Evolutionary conservation across 768 basidiomycete genomes (phyloP), one percentile per base, ranked within the genome.

Genomic region (Omphalotus guepiniiformis): DNA sequence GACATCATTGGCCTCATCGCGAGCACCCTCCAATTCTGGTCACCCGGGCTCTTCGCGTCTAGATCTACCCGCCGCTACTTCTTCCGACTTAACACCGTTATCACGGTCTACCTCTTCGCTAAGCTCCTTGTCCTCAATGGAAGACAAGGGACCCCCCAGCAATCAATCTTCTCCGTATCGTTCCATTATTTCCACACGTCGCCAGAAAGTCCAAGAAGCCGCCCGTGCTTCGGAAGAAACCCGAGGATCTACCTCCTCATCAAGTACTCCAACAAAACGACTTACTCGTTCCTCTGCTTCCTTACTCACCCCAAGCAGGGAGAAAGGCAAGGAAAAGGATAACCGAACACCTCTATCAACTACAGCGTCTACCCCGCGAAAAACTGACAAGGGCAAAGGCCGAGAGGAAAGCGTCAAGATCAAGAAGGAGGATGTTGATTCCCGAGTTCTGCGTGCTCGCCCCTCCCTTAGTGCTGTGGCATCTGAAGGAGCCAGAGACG

Each of bases 131-230:
- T 71, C 75, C 23, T 70, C 72, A 16, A 49, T 61, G 15, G 58
- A 63, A 30, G 64, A 65, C 32, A 27, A 36, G 16, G 29, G 42
- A 25, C 53, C 53, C 28, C 48, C 60, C 58, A 22, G 60, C 73
- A 53, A 53, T 69, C n/a, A 59, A 60, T 39, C 64, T 49, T 63
- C 72, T 22, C 65, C 74, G 22, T 78, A 74, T 55, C 76, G 72
- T 39, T 77, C 82, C 13, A 77, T 79, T 38, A 82, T 83, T 39
- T 70, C 80, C 25, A 79, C 82, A 29, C 80, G 82, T 55, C 71
- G 61, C 48, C 83, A 78, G 61, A 80, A 75, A 56, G 70, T 69
- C 13, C 57, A 64, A 51, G 55, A 61, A 50, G 48, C 35, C 8
- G 23, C 46, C 26, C 2, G 78, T 76, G 5, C 74, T 74, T 15